Conservation (phyloP, 148 eudicot species). For the Heliosperma pusillum region DNA sequence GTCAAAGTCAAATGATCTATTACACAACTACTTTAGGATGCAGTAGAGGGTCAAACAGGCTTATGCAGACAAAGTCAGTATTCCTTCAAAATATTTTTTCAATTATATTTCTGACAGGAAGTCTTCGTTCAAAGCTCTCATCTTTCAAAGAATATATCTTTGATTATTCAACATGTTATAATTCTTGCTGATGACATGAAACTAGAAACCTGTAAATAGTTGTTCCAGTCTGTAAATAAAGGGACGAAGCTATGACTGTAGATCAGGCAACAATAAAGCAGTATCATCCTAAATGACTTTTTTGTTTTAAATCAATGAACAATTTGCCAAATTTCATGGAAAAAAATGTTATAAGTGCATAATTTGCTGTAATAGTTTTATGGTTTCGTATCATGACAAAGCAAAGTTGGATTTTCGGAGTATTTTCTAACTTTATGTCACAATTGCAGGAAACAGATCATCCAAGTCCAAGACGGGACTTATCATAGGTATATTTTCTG, state of each 20-base stretch:
- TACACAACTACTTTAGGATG: neutral
- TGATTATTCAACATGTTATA: conserved; percentile 9
- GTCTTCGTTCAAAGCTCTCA: conserved; percentile 16
- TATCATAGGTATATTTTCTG: conserved; percentile 23
- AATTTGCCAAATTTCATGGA: neutral
- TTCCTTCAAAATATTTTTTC: neutral
- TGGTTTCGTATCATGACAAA: neutral
- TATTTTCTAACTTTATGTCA: neutral
- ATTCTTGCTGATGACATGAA: conserved; percentile 11
- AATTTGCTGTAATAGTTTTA: neutral
- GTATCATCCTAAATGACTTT: neutral
- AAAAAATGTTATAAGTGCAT: neutral
- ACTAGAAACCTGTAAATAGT: conserved; percentile 31
- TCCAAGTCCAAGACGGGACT: conserved; percentile 1
- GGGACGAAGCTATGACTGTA: neutral
- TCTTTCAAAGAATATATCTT: neutral
- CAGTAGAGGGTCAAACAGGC: conserved; percentile 6
- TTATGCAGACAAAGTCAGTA: conserved; percentile 2
- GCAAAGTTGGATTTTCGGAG: neutral
- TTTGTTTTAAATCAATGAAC: neutral
- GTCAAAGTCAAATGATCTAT: neutral
- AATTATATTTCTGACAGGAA: conserved; percentile 3
- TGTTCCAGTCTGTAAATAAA: neutral
- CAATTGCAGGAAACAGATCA: conserved; percentile 12
- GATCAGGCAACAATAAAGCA: neutral